These are phyloP conservation scores for Fusarium mangiferae DNA, from an alignment of 2,329 filamentous ascomycete genomes.

Conservation along the genomic window DNA sequence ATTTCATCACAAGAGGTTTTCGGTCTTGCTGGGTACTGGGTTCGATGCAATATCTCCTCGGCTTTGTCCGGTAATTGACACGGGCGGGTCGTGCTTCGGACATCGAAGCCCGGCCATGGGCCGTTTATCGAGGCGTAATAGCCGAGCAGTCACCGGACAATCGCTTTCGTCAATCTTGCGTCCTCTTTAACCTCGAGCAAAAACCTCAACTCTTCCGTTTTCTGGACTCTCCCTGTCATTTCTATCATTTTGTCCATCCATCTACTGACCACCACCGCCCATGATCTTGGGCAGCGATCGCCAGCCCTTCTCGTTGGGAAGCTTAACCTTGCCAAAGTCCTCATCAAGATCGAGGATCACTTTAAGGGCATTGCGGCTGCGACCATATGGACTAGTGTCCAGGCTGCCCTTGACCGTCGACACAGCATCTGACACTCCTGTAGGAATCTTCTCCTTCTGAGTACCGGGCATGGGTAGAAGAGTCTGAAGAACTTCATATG, in stretches of 20 bases:
- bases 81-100: slow-evolving; percentile 23
- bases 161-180: slow-evolving; percentile 14
- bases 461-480: slow-evolving; percentile 77
- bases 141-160: slow-evolving; percentile 39
- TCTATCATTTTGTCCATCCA: not conserved
- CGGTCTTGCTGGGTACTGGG: not conserved
- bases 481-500: slow-evolving; percentile 91
- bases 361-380: slow-evolving; percentile 91
- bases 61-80: slow-evolving; percentile 31
- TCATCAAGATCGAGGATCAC: slow-evolving; percentile 94
- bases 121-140: slow-evolving; percentile 25
- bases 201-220: not conserved
- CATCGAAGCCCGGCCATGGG: slow-evolving; percentile 28
- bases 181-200: slow-evolving; percentile 14
- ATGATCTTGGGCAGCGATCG: slow-evolving; percentile 63
- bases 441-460: slow-evolving; percentile 62
- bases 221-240: not conserved
- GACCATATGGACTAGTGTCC: slow-evolving; percentile 61
- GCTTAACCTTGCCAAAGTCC: slow-evolving; percentile 82
- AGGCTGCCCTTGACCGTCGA: slow-evolving; percentile 53
- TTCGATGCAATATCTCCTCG: slow-evolving; percentile 12
- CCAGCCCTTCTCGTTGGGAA: slow-evolving; percentile 66
- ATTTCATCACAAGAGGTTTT: not conserved
- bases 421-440: slow-evolving; percentile 71
- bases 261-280: slow-evolving; percentile 51